phyloP scores from a whole-genome alignment of 2,329 filamentous ascomycete species.

The Teratosphaeria epicoccoides region DNA sequence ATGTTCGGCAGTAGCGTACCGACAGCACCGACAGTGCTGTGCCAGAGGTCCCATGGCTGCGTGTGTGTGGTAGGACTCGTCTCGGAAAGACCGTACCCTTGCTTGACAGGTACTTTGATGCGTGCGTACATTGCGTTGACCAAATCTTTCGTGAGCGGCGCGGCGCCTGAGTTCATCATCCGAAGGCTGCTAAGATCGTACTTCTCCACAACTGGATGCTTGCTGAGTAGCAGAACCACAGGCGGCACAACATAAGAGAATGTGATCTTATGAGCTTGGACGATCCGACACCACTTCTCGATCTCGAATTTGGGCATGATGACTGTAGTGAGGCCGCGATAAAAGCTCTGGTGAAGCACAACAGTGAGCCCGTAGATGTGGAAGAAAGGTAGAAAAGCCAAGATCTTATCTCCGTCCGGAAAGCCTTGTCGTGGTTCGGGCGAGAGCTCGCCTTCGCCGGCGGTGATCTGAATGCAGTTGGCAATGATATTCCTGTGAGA shows the following conservation, averaged over 20 bases:
- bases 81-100: constrained; percentile 85
- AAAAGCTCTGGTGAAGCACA: constrained; percentile 58
- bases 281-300: constrained; percentile 62
- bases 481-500: constrained; percentile 73
- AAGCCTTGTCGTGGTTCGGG: constrained; percentile 34
- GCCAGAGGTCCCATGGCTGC: constrained; percentile 63
- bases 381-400: constrained; percentile 80
- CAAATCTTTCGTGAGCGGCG: constrained; percentile 71
- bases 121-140: constrained; percentile 65
- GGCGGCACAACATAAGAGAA: constrained; percentile 78
- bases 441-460: constrained; percentile 40
- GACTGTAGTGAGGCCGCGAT: constrained; percentile 54
- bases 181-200: constrained; percentile 71
- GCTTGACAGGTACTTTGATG: constrained; percentile 71
- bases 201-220: constrained; percentile 64
- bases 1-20: constrained; percentile 70
- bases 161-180: constrained; percentile 80
- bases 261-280: constrained; percentile 65
- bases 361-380: constrained; percentile 78
- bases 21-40: constrained; percentile 63
- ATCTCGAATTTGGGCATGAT: constrained; percentile 76
- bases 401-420: constrained; percentile 55
- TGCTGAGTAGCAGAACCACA: constrained; percentile 67
- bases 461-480: constrained; percentile 45
- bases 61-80: constrained; percentile 70